Evolutionary conservation across 805 yeast species (phyloP).

Genomic region (Lachancea lanzarotensis): DNA sequence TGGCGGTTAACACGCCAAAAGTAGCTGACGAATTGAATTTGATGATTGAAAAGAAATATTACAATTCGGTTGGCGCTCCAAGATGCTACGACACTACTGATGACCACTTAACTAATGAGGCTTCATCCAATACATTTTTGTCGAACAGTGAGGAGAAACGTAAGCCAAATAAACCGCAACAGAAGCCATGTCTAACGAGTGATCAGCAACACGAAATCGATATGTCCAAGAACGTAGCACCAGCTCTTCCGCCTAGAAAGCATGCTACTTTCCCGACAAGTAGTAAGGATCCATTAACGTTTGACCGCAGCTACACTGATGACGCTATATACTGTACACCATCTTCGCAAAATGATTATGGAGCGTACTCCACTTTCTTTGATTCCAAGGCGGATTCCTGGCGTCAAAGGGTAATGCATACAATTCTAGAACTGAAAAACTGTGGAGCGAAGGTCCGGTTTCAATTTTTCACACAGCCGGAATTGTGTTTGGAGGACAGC

Average conservation of each 20-base stretch:
- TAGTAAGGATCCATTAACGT: slow-evolving; percentile 13
- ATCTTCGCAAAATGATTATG: slow-evolving; percentile 27
- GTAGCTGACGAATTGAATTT: slow-evolving; percentile 29
- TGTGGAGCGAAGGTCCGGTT: slow-evolving; percentile 17
- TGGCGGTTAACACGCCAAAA: slow-evolving; percentile 33
- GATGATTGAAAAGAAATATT: slow-evolving; percentile 23
- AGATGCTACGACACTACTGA: neutral
- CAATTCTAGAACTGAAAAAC: slow-evolving; percentile 26
- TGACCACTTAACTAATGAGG: too few species aligned
- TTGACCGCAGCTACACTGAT: slow-evolving; percentile 12
- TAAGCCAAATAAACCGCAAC: slow-evolving; percentile 11
- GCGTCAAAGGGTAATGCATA: slow-evolving; percentile 45
- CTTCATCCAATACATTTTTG: slow-evolving; percentile 18
- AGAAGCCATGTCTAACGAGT: slow-evolving; percentile 5
- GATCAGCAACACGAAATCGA: slow-evolving; percentile 4
- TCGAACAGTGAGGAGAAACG: slow-evolving; percentile 34
- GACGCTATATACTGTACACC: slow-evolving; percentile 20
- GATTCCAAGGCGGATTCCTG: slow-evolving; percentile 52
- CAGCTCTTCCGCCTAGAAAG: slow-evolving; percentile 33
- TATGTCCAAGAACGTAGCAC: slow-evolving; percentile 14
- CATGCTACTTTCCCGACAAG: slow-evolving; percentile 7
- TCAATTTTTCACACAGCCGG: slow-evolving; percentile 29
- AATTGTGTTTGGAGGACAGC: slow-evolving; percentile 20
- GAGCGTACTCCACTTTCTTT: slow-evolving; percentile 21
- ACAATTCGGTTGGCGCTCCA: neutral